Evolutionary conservation across 2,329 filamentous ascomycete genomes (phyloP), one percentile per base, ranked within the genome.

Genomic region (Aspergillus sp.): DNA sequence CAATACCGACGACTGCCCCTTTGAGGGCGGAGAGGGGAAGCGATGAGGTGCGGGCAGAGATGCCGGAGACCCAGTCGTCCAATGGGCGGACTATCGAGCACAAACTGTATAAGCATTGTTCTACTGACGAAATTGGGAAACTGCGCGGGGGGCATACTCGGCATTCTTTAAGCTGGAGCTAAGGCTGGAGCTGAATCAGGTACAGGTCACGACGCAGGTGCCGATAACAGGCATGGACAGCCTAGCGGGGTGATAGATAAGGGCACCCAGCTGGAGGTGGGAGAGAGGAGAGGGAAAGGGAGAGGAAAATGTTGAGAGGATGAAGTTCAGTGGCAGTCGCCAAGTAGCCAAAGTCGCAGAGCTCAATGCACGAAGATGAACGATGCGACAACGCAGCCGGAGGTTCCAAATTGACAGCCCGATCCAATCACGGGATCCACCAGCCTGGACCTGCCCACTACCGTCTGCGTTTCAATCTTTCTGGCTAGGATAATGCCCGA

Each of bases 1-100:
- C 93, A 68, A 98, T 87, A 63, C 88, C 93, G 67, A 97, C 84
- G 54, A 88, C 84, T 59, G 86, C 86, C 71, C 88, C 88, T 70
- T 89, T 86, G 66, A 97, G 82, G 61, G 90, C 85, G 60, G 87
- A 82, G 65, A 96, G 75, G 58, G 86, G 80, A 66, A 86, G 83
- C 49, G 80, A 83, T 70, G 82, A 79, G 61, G 79, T 77, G 64
- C 84, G 79, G 68, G 74, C 75, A 63, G 75, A 76, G 55, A 78
- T 81, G 68, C 74, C 75, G 63, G 75, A 76, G 55, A 79, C 81
- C 84, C 84, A 87, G 66, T 81, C 80, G 66, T 84, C 83, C 69
- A 86, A 80, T 59, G 74, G 74, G 64, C 77, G 78, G 67, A 80
- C 78, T 81, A 57, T 59, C 47, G 27, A 54, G 17, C 45, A 56